Evolutionary conservation across 2,329 filamentous ascomycete species (phyloP).

Genomic region (Ophiostoma tasmaniense): DNA sequence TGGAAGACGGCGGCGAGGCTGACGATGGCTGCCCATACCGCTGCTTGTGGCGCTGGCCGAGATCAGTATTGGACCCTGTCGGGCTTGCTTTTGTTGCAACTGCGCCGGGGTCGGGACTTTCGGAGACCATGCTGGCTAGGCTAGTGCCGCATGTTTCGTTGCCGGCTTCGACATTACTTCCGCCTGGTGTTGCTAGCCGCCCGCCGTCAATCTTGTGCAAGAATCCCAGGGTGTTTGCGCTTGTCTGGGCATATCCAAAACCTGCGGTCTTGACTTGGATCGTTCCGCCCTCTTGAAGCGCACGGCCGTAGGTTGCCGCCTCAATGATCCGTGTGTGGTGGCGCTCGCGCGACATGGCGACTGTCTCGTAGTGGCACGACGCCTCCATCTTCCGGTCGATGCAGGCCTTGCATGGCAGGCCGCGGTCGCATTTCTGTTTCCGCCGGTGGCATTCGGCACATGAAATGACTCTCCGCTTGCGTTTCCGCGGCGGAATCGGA

Average conservation of each 20-base stretch:
- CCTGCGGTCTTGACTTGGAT: constrained; percentile 37
- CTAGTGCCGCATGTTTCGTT: not conserved
- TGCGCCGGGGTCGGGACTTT: not conserved
- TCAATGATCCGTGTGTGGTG: constrained; percentile 24
- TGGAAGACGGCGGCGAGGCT: not conserved
- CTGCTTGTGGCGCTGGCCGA: not conserved
- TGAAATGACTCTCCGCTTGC: constrained; percentile 52
- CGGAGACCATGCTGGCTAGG: not conserved
- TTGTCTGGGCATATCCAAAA: constrained; percentile 47
- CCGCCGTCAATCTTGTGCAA: constrained; percentile 46
- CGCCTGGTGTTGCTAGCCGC: constrained; percentile 9
- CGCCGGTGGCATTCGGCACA: constrained; percentile 57
- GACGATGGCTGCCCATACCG: not conserved
- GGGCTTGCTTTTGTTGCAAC: not conserved
- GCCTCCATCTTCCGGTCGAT: constrained; percentile 46
- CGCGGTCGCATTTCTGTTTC: constrained; percentile 57
- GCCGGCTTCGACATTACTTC: not conserved
- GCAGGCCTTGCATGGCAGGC: constrained; percentile 52
- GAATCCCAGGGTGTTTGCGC: constrained; percentile 46
- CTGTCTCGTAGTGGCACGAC: constrained; percentile 49
- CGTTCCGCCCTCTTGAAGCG: constrained; percentile 25
- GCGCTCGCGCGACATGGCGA: constrained; percentile 34
- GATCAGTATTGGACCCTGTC: not conserved
- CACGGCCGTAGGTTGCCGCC: constrained; percentile 18
- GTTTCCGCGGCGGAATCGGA: constrained; percentile 35